These are phyloP conservation scores for Paulownia fortunei DNA, from an alignment of 257 asterid species.

Conservation along the genomic window DNA sequence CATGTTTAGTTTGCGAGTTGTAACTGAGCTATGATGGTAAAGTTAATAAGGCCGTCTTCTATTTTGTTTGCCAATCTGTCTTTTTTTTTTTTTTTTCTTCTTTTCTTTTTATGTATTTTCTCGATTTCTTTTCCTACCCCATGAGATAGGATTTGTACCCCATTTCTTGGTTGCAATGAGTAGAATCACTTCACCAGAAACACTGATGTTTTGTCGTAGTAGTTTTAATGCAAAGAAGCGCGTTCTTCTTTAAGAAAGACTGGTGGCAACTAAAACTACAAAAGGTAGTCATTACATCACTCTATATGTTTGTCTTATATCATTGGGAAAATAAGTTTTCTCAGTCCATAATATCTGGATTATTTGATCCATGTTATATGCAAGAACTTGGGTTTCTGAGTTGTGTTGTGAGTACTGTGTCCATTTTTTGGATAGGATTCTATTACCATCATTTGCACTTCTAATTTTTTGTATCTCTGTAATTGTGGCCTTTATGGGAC, in stretches of 20 bases:
- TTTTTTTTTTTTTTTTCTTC: too few relatives aligned
- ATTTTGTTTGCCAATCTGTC: too few relatives aligned
- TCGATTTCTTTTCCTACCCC: background rate
- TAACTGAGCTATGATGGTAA: too few relatives aligned
- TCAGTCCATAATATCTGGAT: background rate
- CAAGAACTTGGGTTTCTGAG: background rate
- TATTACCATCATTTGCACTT: background rate
- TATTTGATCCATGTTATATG: background rate
- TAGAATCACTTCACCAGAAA: background rate
- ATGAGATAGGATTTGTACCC: background rate
- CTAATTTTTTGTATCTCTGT: background rate
- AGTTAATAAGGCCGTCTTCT: too few relatives aligned
- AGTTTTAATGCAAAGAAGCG: background rate
- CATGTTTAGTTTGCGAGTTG: too few relatives aligned
- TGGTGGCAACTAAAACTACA: background rate
- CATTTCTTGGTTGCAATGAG: background rate
- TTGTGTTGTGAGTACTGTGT: background rate
- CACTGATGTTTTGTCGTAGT: background rate
- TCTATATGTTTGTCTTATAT: background rate
- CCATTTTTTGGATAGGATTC: conserved; percentile 1
- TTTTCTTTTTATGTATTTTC: too few relatives aligned
- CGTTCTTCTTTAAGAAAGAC: too few relatives aligned
- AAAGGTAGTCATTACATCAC: background rate
- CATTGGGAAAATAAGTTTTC: background rate
- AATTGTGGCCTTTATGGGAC: background rate